Evolutionary conservation across 768 basidiomycete genomes (phyloP), one percentile per base, ranked within the genome.

Genomic region (Podaxis sp.): DNA sequence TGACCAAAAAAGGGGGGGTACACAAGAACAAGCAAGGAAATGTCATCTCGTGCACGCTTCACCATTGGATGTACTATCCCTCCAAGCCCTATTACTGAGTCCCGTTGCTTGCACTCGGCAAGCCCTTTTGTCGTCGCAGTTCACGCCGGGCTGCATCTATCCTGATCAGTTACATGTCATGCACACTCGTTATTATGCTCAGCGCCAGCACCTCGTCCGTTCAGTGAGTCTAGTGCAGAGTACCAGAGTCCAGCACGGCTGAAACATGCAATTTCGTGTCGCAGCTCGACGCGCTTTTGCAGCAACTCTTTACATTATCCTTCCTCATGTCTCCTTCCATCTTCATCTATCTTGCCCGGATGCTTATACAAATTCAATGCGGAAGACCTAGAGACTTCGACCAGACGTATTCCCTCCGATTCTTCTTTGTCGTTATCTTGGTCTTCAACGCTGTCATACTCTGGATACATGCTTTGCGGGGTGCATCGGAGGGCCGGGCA

Each of bases 321-420:
- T 93, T 90, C 80, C 84, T 93, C 74, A 79, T 89, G 36, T 87
- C 90, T 3, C 91, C 91, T 7, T 81, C 87, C 36, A 69, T 91
- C 62, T 80, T 82, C 78, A 72, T 81, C 13, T 82, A 83, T 66
- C 55, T 87, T 41, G 80, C 77, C 59, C 83, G 91, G 41, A 67
- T 87, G 53, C 66, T 83, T 44, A 80, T 82, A 44, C 91, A 93
- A 72, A 82, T 86, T 67, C 80, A 89, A 66, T 87, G 86, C 70
- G 78, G 84, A 48, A 84, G 83, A 67, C 87, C 91, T 22, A 78
- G 87, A 68, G 89, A 90, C 54, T 74, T 89, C 62, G 87, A 90
- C 65, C 74, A 85, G 28, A 79, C 81, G 64, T 76, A 84, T 52
- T 84, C 90, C n/a, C 71, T 93, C 65, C 87, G 87, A 28, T 84